These are phyloP conservation scores for Begonia fuchsioides DNA, from an alignment of 306 rosid species.

Conservation along the genomic window DNA sequence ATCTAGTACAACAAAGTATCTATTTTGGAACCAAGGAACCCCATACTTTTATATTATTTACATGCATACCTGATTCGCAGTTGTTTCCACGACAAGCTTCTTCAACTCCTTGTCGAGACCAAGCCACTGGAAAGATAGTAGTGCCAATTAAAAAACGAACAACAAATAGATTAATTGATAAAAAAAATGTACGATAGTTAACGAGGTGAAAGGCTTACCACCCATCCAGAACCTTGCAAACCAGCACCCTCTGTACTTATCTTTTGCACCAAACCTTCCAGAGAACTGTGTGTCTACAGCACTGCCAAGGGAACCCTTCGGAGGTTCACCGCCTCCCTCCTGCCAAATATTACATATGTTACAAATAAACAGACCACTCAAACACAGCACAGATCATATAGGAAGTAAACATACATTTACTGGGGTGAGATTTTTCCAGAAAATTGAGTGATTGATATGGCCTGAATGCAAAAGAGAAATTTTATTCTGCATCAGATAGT, in stretches of 20 bases:
- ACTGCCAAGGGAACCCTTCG: constrained; percentile 68
- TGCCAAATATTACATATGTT: constrained; percentile 13
- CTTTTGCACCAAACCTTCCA: constrained; percentile 47
- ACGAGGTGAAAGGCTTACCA: constrained; percentile 65
- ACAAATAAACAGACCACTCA: too few species aligned
- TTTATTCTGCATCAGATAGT: too few species aligned
- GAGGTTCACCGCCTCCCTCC: constrained; percentile 96
- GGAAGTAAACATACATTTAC: constrained; percentile 26
- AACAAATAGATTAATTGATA: constrained; percentile 1
- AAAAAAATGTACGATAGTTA: constrained; percentile 5
- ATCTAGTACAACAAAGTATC: too few species aligned
- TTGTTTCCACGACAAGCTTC: constrained; percentile 83
- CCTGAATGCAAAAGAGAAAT: constrained; percentile 28
- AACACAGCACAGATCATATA: too few species aligned
- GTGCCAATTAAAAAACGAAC: constrained; percentile 2
- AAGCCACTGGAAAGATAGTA: constrained; percentile 64
- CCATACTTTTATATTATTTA: too few species aligned
- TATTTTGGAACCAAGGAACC: not conserved
- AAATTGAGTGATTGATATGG: constrained; percentile 60
- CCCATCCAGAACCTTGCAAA: constrained; percentile 99
- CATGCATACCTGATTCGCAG: constrained; percentile 70
- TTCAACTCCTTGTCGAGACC: constrained; percentile 81
- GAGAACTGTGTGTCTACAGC: constrained; percentile 67
- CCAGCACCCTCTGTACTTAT: constrained; percentile 83
- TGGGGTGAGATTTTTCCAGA: constrained; percentile 39